Evolutionary conservation across 2,329 filamentous ascomycete species (phyloP), one percentile per base, ranked within the genome.

Genomic region (Apiospora marii): DNA sequence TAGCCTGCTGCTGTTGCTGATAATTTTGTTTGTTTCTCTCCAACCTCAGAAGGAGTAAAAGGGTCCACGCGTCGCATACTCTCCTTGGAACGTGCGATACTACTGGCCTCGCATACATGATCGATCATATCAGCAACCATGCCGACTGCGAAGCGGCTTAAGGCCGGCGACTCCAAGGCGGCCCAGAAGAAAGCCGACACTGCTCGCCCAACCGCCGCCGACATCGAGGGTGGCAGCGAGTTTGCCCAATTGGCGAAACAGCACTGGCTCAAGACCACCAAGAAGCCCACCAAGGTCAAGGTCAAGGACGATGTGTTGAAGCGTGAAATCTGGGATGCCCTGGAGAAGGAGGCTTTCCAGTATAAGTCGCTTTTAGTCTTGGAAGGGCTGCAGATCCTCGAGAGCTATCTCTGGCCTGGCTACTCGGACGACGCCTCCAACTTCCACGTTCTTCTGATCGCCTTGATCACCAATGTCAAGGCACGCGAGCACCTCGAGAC

Each of bases 371-470:
- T 99, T 30, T 85, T 97, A 75, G 89, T 94, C 37, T 87, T 99
- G 71, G 96, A 99, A 83, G 96, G 95, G 77, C 84, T 98, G 77
- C 96, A 98, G 84, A 91, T 95, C 58, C 84, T 99, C 73, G 96
- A 99, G 82, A 93, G 94, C 80, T 98, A 97, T 80, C 88, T 99
- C 41, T 99, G 96, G 96, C 96, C 96, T 67, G 94, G 93, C 70
- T 99, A 97, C 81, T 91, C 89, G 16, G 94, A 97, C 75, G 92
- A 96, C 78, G 91, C 94, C 4, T 97, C 96, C 44, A 97, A 99
- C 81, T 92, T 95, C 79, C 96, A 99, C 81, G 92, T 98, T 71
- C 86, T 98, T 46, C 87, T 99, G 74, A 91, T 98, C 79, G 93
- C 93, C 22, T 83, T 98, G 74, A 92, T 99, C 78, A 89, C 93